Conservation (phyloP, 164 flowering plant genomes). For the Vitis riparia region DNA sequence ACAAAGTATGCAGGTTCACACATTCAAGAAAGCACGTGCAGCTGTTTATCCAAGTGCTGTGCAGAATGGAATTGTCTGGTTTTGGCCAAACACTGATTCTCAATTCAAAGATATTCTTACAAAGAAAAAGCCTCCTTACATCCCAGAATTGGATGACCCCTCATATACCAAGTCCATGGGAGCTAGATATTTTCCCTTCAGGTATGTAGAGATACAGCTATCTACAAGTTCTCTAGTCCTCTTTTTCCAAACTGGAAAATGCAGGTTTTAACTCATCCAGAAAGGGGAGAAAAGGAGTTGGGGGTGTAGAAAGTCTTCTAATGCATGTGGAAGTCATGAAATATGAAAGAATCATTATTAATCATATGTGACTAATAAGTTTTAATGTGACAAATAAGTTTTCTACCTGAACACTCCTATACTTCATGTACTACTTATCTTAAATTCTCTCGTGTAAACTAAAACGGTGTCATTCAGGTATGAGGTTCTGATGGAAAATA, state of each 20-base stretch:
- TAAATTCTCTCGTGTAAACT: neutral
- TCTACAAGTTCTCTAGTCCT: neutral
- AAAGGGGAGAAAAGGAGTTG: too few species aligned
- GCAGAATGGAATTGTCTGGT: conserved; percentile 87
- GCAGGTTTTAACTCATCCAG: too few species aligned
- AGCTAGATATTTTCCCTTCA: conserved; percentile 77
- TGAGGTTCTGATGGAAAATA: conserved; percentile 81
- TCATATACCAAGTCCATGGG: conserved; percentile 54
- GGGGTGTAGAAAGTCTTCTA: too few species aligned
- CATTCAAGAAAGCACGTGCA: conserved; percentile 80
- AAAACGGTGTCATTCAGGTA: conserved; percentile 52
- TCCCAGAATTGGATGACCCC: conserved; percentile 87
- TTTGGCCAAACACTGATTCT: conserved; percentile 86
- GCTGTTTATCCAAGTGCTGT: conserved; percentile 60
- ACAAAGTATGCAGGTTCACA: conserved; percentile 55
- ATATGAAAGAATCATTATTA: too few species aligned
- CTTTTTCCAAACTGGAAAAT: neutral
- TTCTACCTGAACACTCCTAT: too few species aligned
- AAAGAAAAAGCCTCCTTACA: conserved; percentile 65
- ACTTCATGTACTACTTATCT: too few species aligned
- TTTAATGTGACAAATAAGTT: too few species aligned
- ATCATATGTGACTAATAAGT: too few species aligned
- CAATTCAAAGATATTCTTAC: conserved; percentile 52
- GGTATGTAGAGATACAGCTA: conserved; percentile 43
- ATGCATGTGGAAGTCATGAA: too few species aligned